Conservation (phyloP, 225 moss, liverwort and hornwort species). For the Pleurozium schreberi region DNA sequence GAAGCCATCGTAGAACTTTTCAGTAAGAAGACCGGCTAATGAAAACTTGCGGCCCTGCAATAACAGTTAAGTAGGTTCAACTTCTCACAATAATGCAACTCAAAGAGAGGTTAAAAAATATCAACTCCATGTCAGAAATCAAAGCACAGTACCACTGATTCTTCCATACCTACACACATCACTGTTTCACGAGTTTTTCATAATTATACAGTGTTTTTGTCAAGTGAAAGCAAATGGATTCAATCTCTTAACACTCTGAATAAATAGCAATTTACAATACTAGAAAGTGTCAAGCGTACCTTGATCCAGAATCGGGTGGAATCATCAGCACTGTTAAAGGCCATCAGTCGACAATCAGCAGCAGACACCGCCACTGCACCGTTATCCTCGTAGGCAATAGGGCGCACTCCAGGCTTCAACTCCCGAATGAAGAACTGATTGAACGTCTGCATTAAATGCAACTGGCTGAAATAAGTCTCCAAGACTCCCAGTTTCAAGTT, state of each 20-base stretch:
- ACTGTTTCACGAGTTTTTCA: neutral
- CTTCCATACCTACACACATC: neutral
- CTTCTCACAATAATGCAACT: neutral
- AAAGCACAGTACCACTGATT: neutral
- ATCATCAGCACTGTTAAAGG: conserved; percentile 59
- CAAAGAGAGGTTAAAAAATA: neutral
- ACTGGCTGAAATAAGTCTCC: neutral
- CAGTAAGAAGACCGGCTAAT: conserved; percentile 64
- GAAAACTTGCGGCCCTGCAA: conserved; percentile 94
- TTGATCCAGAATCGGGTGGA: conserved; percentile 95
- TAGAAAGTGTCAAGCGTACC: conserved; percentile 19
- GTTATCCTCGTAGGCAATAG: conserved; percentile 61
- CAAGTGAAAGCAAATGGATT: neutral
- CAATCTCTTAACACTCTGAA: neutral
- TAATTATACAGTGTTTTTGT: neutral
- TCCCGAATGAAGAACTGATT: conserved; percentile 93
- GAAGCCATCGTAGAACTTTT: conserved; percentile 51
- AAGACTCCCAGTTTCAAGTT: neutral
- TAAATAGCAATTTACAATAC: neutral
- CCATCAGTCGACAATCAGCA: conserved; percentile 89
- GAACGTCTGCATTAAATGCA: conserved; percentile 50
- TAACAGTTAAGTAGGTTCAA: neutral
- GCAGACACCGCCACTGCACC: conserved; percentile 74
- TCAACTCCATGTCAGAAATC: neutral
- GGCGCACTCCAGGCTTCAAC: conserved; percentile 82